Evolutionary conservation across 1,284 basidiomycete species (phyloP).

Genomic region (Fomes fomentarius): DNA sequence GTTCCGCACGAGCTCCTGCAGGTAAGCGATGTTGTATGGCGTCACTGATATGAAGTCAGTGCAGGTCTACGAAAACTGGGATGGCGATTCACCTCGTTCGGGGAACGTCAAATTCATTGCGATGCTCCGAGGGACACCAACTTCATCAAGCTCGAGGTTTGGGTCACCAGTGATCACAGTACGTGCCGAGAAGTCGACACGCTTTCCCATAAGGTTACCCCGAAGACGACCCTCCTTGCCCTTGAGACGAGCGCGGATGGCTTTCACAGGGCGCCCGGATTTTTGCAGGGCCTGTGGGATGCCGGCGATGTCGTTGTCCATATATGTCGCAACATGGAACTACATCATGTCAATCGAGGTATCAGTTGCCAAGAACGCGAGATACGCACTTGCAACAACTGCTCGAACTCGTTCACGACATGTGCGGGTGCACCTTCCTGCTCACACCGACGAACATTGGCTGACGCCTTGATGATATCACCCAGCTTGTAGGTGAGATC

Average conservation of each 20-base stretch:
- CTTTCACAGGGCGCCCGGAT: conserved; percentile 97
- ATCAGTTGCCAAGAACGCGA: background rate
- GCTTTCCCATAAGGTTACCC: conserved; percentile 99
- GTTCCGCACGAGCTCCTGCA: conserved; percentile 96
- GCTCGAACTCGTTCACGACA: conserved; percentile 96
- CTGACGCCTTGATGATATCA: conserved; percentile 96
- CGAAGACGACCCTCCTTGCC: conserved; percentile 98
- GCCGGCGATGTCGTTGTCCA: conserved; percentile 99
- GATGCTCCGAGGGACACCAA: conserved; percentile 96
- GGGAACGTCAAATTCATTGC: conserved; percentile 99
- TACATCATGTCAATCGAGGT: conserved; percentile 32
- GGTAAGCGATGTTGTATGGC: conserved; percentile 94
- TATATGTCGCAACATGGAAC: conserved; percentile 99
- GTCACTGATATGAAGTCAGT: conserved; percentile 65
- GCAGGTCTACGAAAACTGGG: background rate
- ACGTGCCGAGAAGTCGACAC: conserved; percentile 98
- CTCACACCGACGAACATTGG: conserved; percentile 90
- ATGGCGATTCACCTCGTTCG: conserved; percentile 74
- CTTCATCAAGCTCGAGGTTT: conserved; percentile 95
- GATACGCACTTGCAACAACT: conserved; percentile 80
- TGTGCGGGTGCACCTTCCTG: conserved; percentile 97
- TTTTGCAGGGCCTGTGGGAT: conserved; percentile 98
- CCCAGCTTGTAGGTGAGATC: conserved; percentile 99
- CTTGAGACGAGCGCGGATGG: conserved; percentile 97
- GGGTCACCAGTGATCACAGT: conserved; percentile 99